These are phyloP conservation scores for Wallacemonas sp. DNA, from an alignment of 208 protist genomes.

Conservation along the genomic window DNA sequence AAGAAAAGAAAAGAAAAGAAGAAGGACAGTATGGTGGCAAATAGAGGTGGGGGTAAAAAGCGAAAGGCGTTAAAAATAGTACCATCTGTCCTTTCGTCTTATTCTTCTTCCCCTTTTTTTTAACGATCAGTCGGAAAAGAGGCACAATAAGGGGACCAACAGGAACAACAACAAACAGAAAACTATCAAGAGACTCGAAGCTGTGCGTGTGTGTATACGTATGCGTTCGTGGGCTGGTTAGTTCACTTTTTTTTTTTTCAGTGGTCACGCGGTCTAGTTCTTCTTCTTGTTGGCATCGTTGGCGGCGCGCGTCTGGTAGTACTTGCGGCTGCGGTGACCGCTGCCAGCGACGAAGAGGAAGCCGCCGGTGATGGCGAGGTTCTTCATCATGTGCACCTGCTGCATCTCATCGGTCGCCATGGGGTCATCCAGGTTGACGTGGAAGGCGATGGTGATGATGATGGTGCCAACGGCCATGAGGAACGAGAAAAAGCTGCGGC, in stretches of 20 bases:
- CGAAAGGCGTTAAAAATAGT: too few species aligned
- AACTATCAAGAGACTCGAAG: too few species aligned
- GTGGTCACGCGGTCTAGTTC: slow-evolving; percentile 16
- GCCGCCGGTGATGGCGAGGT: slow-evolving; percentile 60
- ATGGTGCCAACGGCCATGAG: slow-evolving; percentile 55
- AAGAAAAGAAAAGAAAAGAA: too few species aligned
- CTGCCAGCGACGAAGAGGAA: slow-evolving; percentile 77
- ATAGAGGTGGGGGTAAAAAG: too few species aligned
- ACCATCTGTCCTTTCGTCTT: too few species aligned
- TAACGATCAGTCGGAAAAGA: too few species aligned
- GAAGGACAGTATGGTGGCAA: too few species aligned
- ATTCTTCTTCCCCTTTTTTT: too few species aligned
- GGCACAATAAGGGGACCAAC: too few species aligned
- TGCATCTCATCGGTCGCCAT: slow-evolving; percentile 33
- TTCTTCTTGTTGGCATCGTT: slow-evolving; percentile 49
- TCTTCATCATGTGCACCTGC: slow-evolving; percentile 54
- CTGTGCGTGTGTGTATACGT: background rate
- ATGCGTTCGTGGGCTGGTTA: background rate
- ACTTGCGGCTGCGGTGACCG: slow-evolving; percentile 47
- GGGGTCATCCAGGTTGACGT: slow-evolving; percentile 57
- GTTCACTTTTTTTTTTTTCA: too few species aligned
- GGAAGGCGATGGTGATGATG: slow-evolving; percentile 57
- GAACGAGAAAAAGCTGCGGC: slow-evolving; percentile 79
- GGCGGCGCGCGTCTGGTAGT: slow-evolving; percentile 25
- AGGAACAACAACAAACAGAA: too few species aligned